phyloP scores from a whole-genome alignment of 805 yeast genomes.

The Yamadazyma nakazawae region DNA sequence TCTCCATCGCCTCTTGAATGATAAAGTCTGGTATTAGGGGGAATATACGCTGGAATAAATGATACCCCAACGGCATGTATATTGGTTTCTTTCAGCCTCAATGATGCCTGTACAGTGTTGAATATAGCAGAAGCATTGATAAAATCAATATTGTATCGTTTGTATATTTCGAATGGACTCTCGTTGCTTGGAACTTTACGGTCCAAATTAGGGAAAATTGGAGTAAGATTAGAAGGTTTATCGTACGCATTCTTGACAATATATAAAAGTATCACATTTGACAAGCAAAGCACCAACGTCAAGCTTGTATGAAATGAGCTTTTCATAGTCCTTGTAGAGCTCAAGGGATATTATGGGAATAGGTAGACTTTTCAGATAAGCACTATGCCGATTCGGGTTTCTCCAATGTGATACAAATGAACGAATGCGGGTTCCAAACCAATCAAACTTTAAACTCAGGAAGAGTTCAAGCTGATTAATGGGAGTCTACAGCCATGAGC shows the following conservation, averaged over 20 bases:
- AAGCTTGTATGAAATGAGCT: not conserved
- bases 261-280: conserved; percentile 1
- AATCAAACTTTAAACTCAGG: too few species aligned
- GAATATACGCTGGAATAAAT: conserved; percentile 57
- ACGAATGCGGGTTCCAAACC: too few species aligned
- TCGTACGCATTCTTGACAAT: not conserved
- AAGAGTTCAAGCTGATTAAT: too few species aligned
- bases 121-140: conserved; percentile 54
- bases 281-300: not conserved
- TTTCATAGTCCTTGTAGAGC: not conserved
- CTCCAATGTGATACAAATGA: too few species aligned
- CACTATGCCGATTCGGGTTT: not conserved
- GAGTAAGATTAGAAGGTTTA: not conserved
- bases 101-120: conserved; percentile 51
- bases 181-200: not conserved
- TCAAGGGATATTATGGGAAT: not conserved
- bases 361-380: not conserved
- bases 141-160: conserved; percentile 45
- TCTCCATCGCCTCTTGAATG: conserved; percentile 45
- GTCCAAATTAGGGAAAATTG: not conserved
- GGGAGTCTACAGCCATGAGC: too few species aligned
- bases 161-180: conserved; percentile 1
- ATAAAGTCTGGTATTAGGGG: conserved; percentile 55
- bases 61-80: conserved; percentile 55
- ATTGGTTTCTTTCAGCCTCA: conserved; percentile 50